These are phyloP conservation scores for Zoysia japonica DNA, from an alignment of 176 grass and related monocot genomes.

Conservation along the genomic window DNA sequence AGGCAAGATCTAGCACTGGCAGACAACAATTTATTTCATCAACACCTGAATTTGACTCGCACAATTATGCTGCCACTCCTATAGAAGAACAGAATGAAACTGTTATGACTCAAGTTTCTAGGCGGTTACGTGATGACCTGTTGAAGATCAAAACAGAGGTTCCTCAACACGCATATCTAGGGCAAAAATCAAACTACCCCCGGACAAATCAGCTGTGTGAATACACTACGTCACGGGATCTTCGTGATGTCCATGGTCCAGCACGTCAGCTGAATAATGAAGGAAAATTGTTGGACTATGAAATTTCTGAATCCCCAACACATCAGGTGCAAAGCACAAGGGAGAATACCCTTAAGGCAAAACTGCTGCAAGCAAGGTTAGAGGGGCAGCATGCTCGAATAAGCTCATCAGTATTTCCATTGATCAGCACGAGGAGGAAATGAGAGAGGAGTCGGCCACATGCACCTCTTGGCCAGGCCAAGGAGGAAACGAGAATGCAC, in stretches of 20 bases:
- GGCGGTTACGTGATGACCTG: conserved; percentile 42
- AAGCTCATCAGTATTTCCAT: conserved; percentile 45
- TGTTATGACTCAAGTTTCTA: conserved; percentile 47
- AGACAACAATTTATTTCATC: conserved; percentile 39
- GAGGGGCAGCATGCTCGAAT: conserved; percentile 80
- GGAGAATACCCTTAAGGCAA: conserved; percentile 73
- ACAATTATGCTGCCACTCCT: conserved; percentile 17
- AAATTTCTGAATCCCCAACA: conserved; percentile 53
- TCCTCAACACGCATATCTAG: conserved; percentile 47
- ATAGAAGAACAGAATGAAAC: conserved; percentile 44
- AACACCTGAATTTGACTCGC: conserved; percentile 28
- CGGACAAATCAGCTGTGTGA: conserved; percentile 35
- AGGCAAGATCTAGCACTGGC: conserved; percentile 32
- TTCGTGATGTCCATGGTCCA: conserved; percentile 30
- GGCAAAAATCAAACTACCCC: conserved; percentile 29
- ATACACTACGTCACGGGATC: conserved; percentile 16
- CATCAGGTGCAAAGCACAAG: conserved; percentile 30
- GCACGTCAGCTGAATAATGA: conserved; percentile 33
- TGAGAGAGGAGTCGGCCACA: neutral
- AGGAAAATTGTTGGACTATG: conserved; percentile 15
- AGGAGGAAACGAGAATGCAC: conserved; percentile 5
- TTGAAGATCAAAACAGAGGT: conserved; percentile 55
- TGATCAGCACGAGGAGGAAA: conserved; percentile 42
- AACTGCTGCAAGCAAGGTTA: conserved; percentile 89
- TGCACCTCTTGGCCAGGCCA: neutral